Base-by-base conservation (phyloP, 495 filamentous ascomycete genomes). In the Neurospora tetrasperma region DNA sequence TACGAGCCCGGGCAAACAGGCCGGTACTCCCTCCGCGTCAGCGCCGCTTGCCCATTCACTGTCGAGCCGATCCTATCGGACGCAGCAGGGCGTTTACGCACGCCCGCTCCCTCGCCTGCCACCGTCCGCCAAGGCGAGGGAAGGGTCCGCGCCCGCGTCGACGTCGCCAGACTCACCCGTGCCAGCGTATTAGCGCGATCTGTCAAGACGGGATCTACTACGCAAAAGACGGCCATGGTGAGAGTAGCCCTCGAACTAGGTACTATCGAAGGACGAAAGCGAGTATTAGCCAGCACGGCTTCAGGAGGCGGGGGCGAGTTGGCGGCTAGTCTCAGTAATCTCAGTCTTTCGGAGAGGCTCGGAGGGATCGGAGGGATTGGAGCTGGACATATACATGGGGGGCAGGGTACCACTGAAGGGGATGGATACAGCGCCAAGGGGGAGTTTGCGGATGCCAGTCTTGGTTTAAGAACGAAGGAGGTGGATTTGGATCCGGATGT, bases 1-100 rank as follows among this genome's bases (percentile, higher is more conserved):
- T 98, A 96, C 78, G 93, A 97, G 62, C 87, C 90, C 0, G 89
- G 89, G 40, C 91, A 94, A 77, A 81, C 88, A 3, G 93, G 89
- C 3, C 85, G 84, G n/a, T 98, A 96, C 81, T 88, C 85, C 3
- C 84, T 99, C 38, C 88, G 88, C 75, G 85, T 96, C 42, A 88
- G 87, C 11, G 88, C 91, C n/a, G 87, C 83, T 31, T 80, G 82
- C 10, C 82, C 85, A 3, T 86, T 89, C 46, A 44, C 73, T 0
- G 73, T 94, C 9, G 79, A 80, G 5, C 86, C 85, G 6, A 82
- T 97, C 11, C 83, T 87, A 0, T 79, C 88, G 10, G 92, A 93
- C 77, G 86, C 87, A 8, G 93, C 93, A 1, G 94, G 93, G 4
- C 85, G 89, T 3, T 82, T 94, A 5, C 83, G 86, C 39, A 86